phyloP scores from a whole-genome alignment of 495 filamentous ascomycete species.

The Lichenothelia convexa region DNA sequence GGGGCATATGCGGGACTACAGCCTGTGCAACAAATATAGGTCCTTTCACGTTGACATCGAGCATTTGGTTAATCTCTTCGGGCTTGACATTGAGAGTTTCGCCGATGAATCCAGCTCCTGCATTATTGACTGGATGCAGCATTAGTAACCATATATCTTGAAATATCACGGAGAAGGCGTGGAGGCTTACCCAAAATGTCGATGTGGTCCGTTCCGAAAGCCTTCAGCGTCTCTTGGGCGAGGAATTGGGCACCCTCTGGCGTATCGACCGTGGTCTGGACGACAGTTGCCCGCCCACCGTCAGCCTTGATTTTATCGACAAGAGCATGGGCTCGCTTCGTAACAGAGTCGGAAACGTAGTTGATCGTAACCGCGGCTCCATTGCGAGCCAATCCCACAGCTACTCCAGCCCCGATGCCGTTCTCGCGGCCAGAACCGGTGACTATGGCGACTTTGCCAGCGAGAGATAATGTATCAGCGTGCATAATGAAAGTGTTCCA shows the following conservation, averaged over 20 bases:
- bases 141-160: too few relatives aligned
- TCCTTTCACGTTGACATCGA: slow-evolving; percentile 26
- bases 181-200: too few relatives aligned
- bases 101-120: slow-evolving; percentile 11
- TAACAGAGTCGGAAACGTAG: slow-evolving; percentile 24
- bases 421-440: slow-evolving; percentile 9
- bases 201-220: slow-evolving; percentile 17
- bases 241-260: slow-evolving; percentile 15
- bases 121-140: slow-evolving; percentile 26
- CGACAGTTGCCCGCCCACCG: slow-evolving; percentile 16
- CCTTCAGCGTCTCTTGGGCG: slow-evolving; percentile 11
- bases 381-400: slow-evolving; percentile 7
- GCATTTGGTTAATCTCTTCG: slow-evolving; percentile 22
- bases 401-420: slow-evolving; percentile 8
- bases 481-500: too few relatives aligned
- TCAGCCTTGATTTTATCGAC: too few relatives aligned
- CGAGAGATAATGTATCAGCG: too few relatives aligned
- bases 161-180: too few relatives aligned
- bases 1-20: slow-evolving; percentile 28
- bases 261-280: slow-evolving; percentile 21
- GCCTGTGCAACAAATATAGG: slow-evolving; percentile 25
- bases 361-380: slow-evolving; percentile 21
- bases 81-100: slow-evolving; percentile 16
- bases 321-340: slow-evolving; percentile 13
- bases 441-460: slow-evolving; percentile 7